Base-by-base conservation (phyloP, 306 rosid species). In the Neltuma alba region DNA sequence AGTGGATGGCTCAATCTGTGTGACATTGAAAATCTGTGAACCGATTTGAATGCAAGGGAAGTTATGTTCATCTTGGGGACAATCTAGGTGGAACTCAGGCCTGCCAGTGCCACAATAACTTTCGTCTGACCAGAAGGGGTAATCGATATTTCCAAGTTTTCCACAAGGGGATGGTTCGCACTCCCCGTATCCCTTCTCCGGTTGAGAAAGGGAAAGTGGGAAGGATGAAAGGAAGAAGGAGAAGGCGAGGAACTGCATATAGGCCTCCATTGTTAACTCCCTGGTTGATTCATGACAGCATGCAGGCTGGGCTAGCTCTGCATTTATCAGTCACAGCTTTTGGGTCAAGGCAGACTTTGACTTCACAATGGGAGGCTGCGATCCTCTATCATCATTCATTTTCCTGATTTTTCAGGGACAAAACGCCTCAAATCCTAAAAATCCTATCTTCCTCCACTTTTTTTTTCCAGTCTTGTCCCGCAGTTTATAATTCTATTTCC, bases 1-100 rank as follows among this genome's bases (percentile, higher is more conserved):
- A 33, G 0, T 1, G 2, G 0, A 0, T 18, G 0, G 42, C 13
- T 31, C 9, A 34, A 63, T 33, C 0, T 1, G 0, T 63, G 0
- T 7, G 3, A 33, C 42, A 6, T 15, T 16, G 42, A 63, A 63
- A 31, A 2, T 31, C 69, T 33, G 69, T 0, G 44, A 16, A n/a
- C 1, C 42, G 12, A 63, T 6, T 10, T 7, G 6, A 63, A 63
- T 16, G 42, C 25, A 63, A 63, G 23, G 13, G 9, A 1, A 15
- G 8, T 7, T 4, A 62, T 18, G 0, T 33, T 16, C 5, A 63
- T 18, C 3, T 33, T 7, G 25, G 1, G 5, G 25, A 33, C 42
- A 63, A 6, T 0, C 0, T 42, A 63, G 69, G 1, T 63, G 1
- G 13, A 63, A 63, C 14, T 21, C 69, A 3, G 7, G 13, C 4